Evolutionary conservation across 129 eudicot genomes (phyloP), one percentile per base, ranked within the genome.

Genomic region (Deinandra increscens): DNA sequence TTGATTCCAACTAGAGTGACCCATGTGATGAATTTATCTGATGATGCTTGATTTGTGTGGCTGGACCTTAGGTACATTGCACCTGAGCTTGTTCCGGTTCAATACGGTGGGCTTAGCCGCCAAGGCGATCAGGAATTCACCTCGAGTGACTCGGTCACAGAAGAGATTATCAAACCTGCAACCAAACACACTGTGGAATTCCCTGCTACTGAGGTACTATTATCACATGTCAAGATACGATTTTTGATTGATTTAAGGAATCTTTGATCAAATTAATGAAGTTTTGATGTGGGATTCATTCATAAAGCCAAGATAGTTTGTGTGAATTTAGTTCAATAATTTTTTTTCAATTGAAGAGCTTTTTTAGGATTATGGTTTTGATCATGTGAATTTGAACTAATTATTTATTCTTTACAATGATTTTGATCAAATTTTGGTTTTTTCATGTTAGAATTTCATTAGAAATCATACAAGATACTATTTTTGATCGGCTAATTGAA

Each of bases 51-150:
- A 0, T 55, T 50, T 51, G 53, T 38, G 19, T 76, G 41, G 36
- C 9, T 81, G 41, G 22, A 68, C 63, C 9, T 58, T 76, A 93
- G 98, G 50, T 93, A 93, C 75, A 80, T 87, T 58, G 77, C 98
- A 49, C 98, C 95, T 1, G 95, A 93, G 76, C 86, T 86, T 63
- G 84, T 93, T 48, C 98, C 95, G 1, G 95, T 89, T 73, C 92
- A 85, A 71, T 93, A 86, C 53, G 98, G 98, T 66, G 98, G 97
- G 46, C 87, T 93, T 45, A 83, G 92, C 85, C 75, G 80, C 49
- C 88, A 82, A 12, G 88, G 91, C 29, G 90, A 90, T 15, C 81
- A 74, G 13, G 96, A 89, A 64, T 87, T 93, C 77, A 61, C 86
- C 6, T 60, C 80, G 1, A 54, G 63, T 60, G 98, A 93, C 14